Percentiles rank a stretch among this genome's conserved stretches.
phyloP scores from a whole-genome alignment of 2,329 filamentous ascomycete species.

The Plectosphaerella sp. region DNA sequence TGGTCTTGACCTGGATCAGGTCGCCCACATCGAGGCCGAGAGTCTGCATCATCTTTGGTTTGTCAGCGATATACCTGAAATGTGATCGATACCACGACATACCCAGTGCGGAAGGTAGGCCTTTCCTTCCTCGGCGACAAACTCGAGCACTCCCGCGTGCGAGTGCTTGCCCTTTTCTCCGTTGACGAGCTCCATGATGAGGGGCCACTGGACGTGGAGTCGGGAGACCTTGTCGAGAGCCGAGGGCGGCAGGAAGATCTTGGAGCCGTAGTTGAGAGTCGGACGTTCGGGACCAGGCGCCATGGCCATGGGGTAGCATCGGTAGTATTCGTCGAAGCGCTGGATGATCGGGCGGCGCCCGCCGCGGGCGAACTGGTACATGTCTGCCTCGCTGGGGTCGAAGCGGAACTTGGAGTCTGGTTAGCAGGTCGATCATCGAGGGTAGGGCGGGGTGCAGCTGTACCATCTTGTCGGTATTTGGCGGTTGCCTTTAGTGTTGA shows the following conservation, averaged over 20 bases:
- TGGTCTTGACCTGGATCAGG: conserved; percentile 91
- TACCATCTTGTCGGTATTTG: not conserved
- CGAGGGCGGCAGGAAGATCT: conserved; percentile 95
- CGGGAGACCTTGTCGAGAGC: conserved; percentile 95
- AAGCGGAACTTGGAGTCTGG: conserved; percentile 9
- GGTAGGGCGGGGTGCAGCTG: not conserved
- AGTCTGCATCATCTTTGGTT: conserved; percentile 81
- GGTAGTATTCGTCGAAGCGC: conserved; percentile 97
- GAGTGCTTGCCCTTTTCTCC: conserved; percentile 75
- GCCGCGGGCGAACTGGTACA: conserved; percentile 21
- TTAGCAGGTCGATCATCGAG: not conserved
- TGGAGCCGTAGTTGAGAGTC: conserved; percentile 92
- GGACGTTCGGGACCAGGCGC: conserved; percentile 84
- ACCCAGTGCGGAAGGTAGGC: conserved; percentile 97
- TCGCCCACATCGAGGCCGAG: conserved; percentile 87
- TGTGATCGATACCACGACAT: conserved; percentile 20
- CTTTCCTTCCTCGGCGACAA: conserved; percentile 94
- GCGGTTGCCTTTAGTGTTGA: no score
- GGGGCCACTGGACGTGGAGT: conserved; percentile 93
- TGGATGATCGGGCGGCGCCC: conserved; percentile 49
- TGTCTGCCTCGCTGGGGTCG: conserved; percentile 12
- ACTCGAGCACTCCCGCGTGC: conserved; percentile 93
- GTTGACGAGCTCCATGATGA: conserved; percentile 95
- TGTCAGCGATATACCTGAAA: conserved; percentile 14
- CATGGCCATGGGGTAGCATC: conserved; percentile 95